Evolutionary conservation across 23 red algal genomes (phyloP), one percentile per base, ranked within the genome.

Genomic region (Gracilaria gracilis): DNA sequence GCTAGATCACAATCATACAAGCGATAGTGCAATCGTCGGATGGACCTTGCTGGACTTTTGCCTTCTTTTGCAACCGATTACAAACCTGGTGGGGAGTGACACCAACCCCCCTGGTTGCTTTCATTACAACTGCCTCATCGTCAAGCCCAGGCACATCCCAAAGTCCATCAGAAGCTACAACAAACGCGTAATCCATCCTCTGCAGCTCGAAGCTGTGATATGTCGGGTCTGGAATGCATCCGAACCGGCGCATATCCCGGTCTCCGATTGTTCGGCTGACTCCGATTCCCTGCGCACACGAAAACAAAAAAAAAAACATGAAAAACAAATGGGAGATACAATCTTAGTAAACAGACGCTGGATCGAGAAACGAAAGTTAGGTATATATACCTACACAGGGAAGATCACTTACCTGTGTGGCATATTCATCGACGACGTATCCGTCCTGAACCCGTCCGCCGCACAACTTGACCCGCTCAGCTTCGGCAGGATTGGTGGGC

Each of bases 201-300:
- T 62, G 21, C 25, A 90, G 49, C 74, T 64, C 19, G 42, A 90
- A 69, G 25, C 57, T 61, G 25, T 90, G 38, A 24, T 80, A 66
- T 31, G 53, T 40, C 35, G 86, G 86, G 23, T 81, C 86, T 25
- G 86, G 77, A 48, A 90, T 70, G 57, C 86, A 90, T 21, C 86
- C 86, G 46, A 69, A 71, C 62, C 81, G 53, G 54, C 75, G 69
- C 86, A 90, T 90, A 34, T 90, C 86, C 34, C 86, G 54, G 38
- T 90, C 86, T 24, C 86, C 86, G 27, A 90, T 78, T 0, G 86
- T 90, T 49, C 86, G 86, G 57, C 70, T 79, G 17, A 90, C 74
- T 48, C 70, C 86, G 34, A 90, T 67, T 57, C 86, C 86, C 75
- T 90, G 29, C 72, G 35, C 75, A 51, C 75, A n/a, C n/a, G n/a